Conservation (phyloP, 2,329 filamentous ascomycete species). For the Alternaria burnsii region DNA sequence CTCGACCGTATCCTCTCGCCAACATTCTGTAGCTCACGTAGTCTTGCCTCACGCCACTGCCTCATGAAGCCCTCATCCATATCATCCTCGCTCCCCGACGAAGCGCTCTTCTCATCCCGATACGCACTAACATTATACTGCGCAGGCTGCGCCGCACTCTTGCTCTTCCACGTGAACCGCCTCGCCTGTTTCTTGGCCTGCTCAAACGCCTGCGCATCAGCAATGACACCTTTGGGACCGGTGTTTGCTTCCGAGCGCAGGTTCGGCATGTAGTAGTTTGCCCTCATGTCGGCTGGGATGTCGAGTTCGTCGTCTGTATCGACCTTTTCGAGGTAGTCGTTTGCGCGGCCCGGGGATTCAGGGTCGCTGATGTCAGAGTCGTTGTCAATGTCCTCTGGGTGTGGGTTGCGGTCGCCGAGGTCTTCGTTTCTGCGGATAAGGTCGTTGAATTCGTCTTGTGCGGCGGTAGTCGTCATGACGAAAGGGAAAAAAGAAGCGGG, state of each 20-base stretch:
- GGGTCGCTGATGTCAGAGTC: conserved; percentile 70
- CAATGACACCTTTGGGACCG: conserved; percentile 87
- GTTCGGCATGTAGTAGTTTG: conserved; percentile 64
- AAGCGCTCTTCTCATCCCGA: conserved; percentile 58
- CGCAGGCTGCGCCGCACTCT: conserved; percentile 17
- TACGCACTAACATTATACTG: conserved; percentile 47
- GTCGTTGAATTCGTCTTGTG: conserved; percentile 62
- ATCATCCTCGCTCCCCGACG: conserved; percentile 58
- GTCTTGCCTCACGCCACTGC: conserved; percentile 82
- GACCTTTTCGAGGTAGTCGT: conserved; percentile 67
- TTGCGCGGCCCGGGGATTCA: conserved; percentile 59
- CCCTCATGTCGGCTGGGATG: conserved; percentile 62
- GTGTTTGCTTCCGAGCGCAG: conserved; percentile 75
- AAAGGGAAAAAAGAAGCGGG: conserved; percentile 25
- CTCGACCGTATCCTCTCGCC: conserved; percentile 66
- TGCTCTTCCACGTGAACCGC: conserved; percentile 48
- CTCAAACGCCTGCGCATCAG: conserved; percentile 81
- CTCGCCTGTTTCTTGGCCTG: conserved; percentile 60
- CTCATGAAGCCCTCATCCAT: conserved; percentile 84
- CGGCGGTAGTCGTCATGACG: conserved; percentile 55
- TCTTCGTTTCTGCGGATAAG: conserved; percentile 58
- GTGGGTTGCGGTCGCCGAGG: conserved; percentile 54
- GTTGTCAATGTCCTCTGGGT: conserved; percentile 59
- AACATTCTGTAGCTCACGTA: conserved; percentile 76
- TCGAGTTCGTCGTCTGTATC: conserved; percentile 60